These are phyloP conservation scores for Rhododendron mucronatum DNA, from an alignment of 148 eudicot genomes.

Conservation along the genomic window DNA sequence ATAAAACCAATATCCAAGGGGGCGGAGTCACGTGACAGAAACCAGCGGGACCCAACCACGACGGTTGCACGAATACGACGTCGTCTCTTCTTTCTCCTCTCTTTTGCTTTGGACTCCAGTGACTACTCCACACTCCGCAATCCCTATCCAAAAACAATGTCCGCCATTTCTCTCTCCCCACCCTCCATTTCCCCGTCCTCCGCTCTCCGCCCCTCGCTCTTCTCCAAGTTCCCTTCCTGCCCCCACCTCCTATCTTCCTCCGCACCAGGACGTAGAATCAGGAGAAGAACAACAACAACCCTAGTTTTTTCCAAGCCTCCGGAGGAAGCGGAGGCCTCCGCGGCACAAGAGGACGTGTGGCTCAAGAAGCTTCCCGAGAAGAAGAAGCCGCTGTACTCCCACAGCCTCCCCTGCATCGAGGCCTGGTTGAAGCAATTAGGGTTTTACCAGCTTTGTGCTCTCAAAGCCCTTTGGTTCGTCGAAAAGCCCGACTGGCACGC, in stretches of 20 bases:
- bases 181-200: neutral
- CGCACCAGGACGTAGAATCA: conserved; percentile 1
- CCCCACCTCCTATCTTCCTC: neutral
- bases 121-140: neutral
- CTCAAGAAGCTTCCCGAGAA: conserved; percentile 73
- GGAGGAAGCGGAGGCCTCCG: conserved; percentile 26
- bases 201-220: neutral
- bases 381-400: conserved; percentile 79
- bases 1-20: too few relatives aligned
- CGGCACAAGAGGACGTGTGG: conserved; percentile 53
- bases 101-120: neutral
- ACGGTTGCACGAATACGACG: neutral
- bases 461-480: conserved; percentile 63
- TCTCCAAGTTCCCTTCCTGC: neutral
- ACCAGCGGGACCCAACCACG: neutral
- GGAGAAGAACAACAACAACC: conserved; percentile 22
- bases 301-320: conserved; percentile 26
- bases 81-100: neutral
- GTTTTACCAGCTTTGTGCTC: conserved; percentile 37
- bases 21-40: too few relatives aligned
- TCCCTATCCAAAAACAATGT: neutral
- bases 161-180: neutral
- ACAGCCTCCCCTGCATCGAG: conserved; percentile 82
- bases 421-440: conserved; percentile 72
- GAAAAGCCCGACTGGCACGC: conserved; percentile 84